These are phyloP conservation scores for Camelina laxa DNA, from an alignment of 345 rosid species.

Conservation along the genomic window DNA sequence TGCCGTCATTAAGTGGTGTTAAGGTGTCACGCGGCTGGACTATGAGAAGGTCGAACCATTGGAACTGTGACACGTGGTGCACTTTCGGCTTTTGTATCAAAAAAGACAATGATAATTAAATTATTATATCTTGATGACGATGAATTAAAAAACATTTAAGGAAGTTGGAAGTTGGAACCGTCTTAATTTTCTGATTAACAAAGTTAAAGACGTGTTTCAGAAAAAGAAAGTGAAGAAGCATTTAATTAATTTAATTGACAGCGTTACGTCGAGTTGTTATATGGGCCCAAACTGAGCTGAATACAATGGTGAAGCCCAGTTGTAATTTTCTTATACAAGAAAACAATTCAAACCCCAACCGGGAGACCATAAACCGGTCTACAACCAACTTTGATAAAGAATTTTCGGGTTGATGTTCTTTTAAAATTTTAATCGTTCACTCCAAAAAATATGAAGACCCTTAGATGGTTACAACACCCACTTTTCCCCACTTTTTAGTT, in stretches of 20 bases:
- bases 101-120: not conserved
- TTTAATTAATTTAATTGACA: not conserved
- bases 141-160: not conserved
- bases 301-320: not conserved
- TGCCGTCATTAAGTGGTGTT: conserved; percentile 15
- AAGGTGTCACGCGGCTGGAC: conserved; percentile 16
- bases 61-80: not conserved
- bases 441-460: too few species aligned
- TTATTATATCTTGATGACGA: not conserved
- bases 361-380: not conserved
- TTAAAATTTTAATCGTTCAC: too few species aligned
- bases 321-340: not conserved
- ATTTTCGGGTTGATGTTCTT: too few species aligned
- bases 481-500: too few species aligned
- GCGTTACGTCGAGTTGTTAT: not conserved
- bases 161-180: conserved; percentile 31
- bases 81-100: conserved; percentile 30
- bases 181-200: not conserved
- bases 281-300: conserved; percentile 13
- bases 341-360: conserved; percentile 1
- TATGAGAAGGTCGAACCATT: not conserved
- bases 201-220: not conserved
- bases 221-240: not conserved
- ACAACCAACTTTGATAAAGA: not conserved
- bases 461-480: too few species aligned